Evolutionary conservation across 352 stramenopile genomes (phyloP).

Genomic region (Blastocystis sp.): DNA sequence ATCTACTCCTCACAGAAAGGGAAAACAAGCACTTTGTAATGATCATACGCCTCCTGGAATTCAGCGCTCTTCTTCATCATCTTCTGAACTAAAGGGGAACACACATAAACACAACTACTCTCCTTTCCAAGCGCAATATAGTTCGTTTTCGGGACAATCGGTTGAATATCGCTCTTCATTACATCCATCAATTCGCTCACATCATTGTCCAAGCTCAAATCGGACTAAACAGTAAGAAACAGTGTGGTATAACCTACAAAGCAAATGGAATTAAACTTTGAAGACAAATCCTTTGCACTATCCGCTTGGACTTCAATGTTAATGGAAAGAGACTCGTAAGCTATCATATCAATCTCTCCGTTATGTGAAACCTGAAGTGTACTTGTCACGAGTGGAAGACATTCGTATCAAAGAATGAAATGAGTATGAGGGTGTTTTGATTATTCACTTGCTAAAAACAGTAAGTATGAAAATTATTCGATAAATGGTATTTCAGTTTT

Average conservation of each 20-base stretch:
- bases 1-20: not conserved
- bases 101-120: not conserved
- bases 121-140: constrained; percentile 44
- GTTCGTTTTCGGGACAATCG: not conserved
- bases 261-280: not conserved
- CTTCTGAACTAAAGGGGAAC: constrained; percentile 18
- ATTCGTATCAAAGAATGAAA: not conserved
- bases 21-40: not conserved
- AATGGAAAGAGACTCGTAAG: not conserved
- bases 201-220: not conserved
- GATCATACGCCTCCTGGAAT: constrained; percentile 10
- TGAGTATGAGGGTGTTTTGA: not conserved
- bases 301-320: constrained; percentile 20
- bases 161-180: not conserved
- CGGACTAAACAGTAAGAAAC: not conserved
- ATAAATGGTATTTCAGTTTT: too few species aligned
- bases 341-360: not conserved
- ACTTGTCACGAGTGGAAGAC: not conserved
- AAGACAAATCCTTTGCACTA: not conserved
- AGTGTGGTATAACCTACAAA: not conserved
- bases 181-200: constrained; percentile 39
- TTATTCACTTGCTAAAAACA: too few species aligned
- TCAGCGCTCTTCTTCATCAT: constrained; percentile 39
- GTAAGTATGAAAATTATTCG: too few species aligned
- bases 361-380: not conserved